Evolutionary conservation across 176 grass and related monocot genomes (phyloP).

Genomic region (Sorghum bicolor): Sorghum_bicolor_NCBIv3 NC_012872.2:3847501-3848000

Average conservation of each 20-base stretch:
- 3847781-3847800: no score
- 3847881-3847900: conserved; percentile 4
- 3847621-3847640: conserved; percentile 23
- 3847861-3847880: conserved; percentile 5
- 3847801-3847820: no score
- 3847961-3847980: background rate
- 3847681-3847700: background rate
- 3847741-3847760: no score
- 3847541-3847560: background rate
- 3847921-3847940: background rate
- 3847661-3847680: background rate
- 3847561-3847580: conserved; percentile 23
- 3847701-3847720: background rate
- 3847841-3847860: no score
- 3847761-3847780: no score
- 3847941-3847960: background rate
- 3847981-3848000: background rate
- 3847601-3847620: conserved; percentile 30
- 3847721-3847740: no score
- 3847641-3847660: conserved; percentile 18
- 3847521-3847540: background rate
- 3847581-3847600: conserved; percentile 23
- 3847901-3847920: background rate
- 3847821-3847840: no score
- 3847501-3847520: no score